These are phyloP conservation scores for Blastobotrys americana DNA, from an alignment of 805 yeast species.

Conservation along the genomic window DNA sequence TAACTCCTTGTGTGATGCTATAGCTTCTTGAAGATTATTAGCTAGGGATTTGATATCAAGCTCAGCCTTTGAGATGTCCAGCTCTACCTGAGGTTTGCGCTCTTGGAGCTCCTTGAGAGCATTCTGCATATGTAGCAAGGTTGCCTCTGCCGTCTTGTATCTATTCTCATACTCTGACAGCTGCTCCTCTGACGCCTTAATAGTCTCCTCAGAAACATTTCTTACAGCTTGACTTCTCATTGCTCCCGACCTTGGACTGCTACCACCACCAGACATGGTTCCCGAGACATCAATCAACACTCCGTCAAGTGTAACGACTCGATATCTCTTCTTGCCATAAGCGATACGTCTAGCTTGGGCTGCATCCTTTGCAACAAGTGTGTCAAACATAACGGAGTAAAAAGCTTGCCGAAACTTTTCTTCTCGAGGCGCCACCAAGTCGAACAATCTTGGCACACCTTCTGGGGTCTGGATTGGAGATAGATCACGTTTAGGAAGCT, in stretches of 20 bases:
- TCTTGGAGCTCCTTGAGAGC: conserved; percentile 53
- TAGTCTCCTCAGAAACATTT: conserved; percentile 46
- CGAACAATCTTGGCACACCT: conserved; percentile 74
- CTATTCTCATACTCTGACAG: conserved; percentile 46
- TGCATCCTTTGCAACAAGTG: conserved; percentile 75
- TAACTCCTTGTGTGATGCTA: conserved; percentile 35
- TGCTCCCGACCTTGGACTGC: conserved; percentile 55
- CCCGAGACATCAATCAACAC: conserved; percentile 88
- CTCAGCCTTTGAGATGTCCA: conserved; percentile 47
- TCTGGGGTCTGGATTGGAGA: conserved; percentile 61
- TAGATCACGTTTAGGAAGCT: conserved; percentile 58
- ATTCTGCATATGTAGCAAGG: conserved; percentile 51
- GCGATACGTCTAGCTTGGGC: conserved; percentile 83
- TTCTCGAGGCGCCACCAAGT: conserved; percentile 63
- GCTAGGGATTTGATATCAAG: conserved; percentile 60
- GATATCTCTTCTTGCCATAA: conserved; percentile 67
- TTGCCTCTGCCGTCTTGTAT: conserved; percentile 37
- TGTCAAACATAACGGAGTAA: conserved; percentile 77
- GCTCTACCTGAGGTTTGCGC: conserved; percentile 63
- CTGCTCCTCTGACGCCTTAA: conserved; percentile 46
- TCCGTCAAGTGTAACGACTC: conserved; percentile 92
- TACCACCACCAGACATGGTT: conserved; percentile 96
- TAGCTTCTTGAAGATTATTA: conserved; percentile 45
- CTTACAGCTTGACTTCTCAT: conserved; percentile 41
- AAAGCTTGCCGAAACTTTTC: conserved; percentile 77